Percentiles rank a stretch among this genome's conserved stretches.
Conservation (phyloP, 1,284 basidiomycete genomes). For the Dichomitus squalens region DNA sequence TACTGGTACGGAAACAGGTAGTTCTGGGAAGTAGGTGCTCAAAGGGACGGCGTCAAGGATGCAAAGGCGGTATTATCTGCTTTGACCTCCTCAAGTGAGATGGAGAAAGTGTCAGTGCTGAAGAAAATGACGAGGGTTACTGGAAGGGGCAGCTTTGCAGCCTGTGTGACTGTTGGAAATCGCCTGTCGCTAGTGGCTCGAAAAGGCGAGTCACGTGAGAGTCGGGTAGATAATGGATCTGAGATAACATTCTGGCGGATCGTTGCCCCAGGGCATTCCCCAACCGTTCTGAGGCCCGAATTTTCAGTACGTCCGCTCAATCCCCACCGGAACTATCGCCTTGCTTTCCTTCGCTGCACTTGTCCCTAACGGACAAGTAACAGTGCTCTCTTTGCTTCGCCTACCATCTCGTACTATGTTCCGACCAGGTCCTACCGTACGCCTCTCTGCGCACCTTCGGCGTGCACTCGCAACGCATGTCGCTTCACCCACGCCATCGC, state of each 20-base stretch:
- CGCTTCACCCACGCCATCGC: constrained; percentile 31
- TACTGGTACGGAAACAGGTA: not conserved
- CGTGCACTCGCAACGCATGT: constrained; percentile 69
- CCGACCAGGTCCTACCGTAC: constrained; percentile 23
- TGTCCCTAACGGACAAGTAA: constrained; percentile 1
- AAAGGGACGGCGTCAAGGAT: too few relatives aligned
- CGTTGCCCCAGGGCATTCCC: constrained; percentile 10
- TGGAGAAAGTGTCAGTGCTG: too few relatives aligned
- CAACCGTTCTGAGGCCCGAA: constrained; percentile 16
- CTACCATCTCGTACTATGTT: constrained; percentile 30
- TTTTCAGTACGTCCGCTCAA: constrained; percentile 29
- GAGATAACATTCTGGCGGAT: constrained; percentile 11
- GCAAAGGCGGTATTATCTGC: too few relatives aligned
- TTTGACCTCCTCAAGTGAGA: too few relatives aligned
- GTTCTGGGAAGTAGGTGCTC: too few relatives aligned
- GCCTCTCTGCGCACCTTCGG: constrained; percentile 29
- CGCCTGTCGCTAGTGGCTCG: too few relatives aligned
- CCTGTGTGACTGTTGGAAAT: too few relatives aligned
- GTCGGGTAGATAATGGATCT: constrained; percentile 7
- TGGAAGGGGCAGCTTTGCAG: too few relatives aligned
- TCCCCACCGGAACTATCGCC: constrained; percentile 19
- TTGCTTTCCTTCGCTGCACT: not conserved
- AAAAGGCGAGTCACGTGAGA: constrained; percentile 16
- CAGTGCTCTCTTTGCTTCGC: not conserved
- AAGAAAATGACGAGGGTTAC: too few relatives aligned